Evolutionary conservation across 2,329 filamentous ascomycete genomes (phyloP).

Genomic region (Rhynchosporium graminicola): DNA sequence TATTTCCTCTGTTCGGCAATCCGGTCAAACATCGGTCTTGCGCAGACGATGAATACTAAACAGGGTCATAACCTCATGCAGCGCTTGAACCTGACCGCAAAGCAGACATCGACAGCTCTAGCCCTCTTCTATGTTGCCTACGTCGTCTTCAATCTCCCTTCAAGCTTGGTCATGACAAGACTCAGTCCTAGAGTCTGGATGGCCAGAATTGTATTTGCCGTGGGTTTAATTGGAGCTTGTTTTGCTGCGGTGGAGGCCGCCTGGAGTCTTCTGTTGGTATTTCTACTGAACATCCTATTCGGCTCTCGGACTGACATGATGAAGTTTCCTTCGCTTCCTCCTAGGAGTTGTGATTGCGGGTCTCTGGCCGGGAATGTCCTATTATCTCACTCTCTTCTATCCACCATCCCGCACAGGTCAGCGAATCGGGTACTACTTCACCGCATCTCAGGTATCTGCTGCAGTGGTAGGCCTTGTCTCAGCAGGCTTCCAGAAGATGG

Average conservation of each 20-base stretch:
- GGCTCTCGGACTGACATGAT: conserved; percentile 10
- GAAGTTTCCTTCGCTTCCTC: conserved; percentile 74
- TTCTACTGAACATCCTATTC: not conserved
- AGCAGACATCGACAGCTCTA: conserved; percentile 80
- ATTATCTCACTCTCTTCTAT: conserved; percentile 90
- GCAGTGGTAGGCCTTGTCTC: conserved; percentile 88
- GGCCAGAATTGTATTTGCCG: conserved; percentile 85
- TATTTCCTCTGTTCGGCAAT: conserved; percentile 94
- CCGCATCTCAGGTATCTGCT: conserved; percentile 83
- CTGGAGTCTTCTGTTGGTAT: conserved; percentile 65
- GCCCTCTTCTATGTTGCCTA: conserved; percentile 92
- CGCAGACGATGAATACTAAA: conserved; percentile 86
- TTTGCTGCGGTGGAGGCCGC: conserved; percentile 79
- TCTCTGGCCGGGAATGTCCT: conserved; percentile 92
- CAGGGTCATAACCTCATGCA: conserved; percentile 73
- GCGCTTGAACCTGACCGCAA: conserved; percentile 67
- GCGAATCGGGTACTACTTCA: conserved; percentile 87
- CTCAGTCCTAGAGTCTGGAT: conserved; percentile 89
- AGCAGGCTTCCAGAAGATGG: conserved; percentile 90
- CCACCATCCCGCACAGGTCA: conserved; percentile 84
- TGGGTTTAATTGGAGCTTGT: conserved; percentile 80
- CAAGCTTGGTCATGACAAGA: conserved; percentile 84
- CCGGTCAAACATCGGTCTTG: conserved; percentile 85
- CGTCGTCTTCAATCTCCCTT: conserved; percentile 85
- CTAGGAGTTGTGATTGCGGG: conserved; percentile 86